Base-by-base conservation (phyloP, 768 basidiomycete species). In the Agaricus sinodeliciosus region DNA sequence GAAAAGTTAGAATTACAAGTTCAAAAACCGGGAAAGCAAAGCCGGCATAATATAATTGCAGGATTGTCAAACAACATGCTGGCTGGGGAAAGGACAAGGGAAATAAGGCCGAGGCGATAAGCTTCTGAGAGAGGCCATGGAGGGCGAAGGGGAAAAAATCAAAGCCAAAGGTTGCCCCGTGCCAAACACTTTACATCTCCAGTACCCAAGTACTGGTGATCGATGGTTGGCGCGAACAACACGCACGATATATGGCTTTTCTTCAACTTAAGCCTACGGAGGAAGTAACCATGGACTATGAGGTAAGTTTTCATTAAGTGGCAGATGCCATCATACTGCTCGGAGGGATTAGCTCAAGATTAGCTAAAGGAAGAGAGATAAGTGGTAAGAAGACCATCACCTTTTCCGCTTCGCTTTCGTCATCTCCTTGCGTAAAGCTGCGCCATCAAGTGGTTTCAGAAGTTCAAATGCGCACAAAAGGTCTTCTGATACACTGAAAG, bases 401-500 rank as follows among this genome's bases (percentile, higher is more conserved):
- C 92, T 95, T 79, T 96, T 96, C 78, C 94, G 89, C 72, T 95
- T 96, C 48, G 91, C 91, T 71, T 96, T 96, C 39, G 91, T 94
- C 94, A 97, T 96, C 69, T 97, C 94, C 69, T 97, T 97, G 60
- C 93, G 87, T 59, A 97, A 71, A 26, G 94, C 94, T 22, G 93
- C 87, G 7, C 90, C 91, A 63, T 97, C 94, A 60, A 97, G 75
- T 15, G 94, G 94, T 68, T 98, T 98, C 55, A 99, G 81, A 48
- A 98, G 74, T 69, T 99, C 96, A 63, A 99, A 99, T 9, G 96
- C 94, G 62, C 96, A 99, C 22, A 99, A 74, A 46, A 99, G 72
- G 67, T 99, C 96, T 69, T 97, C 96, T 26, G 94, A 96, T 15
- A 98, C 96, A 62, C 90, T 91, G 58, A 45, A 57, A 44, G 56